Conservation (phyloP, 202 grass and related monocot species). For the Dendrocalamus latiflorus region DNA sequence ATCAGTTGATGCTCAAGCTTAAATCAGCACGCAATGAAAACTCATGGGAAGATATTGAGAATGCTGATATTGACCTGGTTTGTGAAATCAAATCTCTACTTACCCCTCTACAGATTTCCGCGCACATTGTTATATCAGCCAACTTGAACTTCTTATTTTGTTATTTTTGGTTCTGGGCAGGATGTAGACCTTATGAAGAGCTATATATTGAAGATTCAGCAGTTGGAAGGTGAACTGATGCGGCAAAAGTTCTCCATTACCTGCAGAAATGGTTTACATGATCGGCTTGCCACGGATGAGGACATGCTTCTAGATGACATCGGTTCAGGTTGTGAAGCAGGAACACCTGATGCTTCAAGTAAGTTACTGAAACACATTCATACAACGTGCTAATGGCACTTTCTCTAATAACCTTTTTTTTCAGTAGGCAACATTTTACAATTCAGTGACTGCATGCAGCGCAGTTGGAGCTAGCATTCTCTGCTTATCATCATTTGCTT, state of each 20-base stretch:
- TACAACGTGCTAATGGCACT: background rate
- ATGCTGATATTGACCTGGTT: slow-evolving; percentile 40
- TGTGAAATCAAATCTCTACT: too few relatives aligned
- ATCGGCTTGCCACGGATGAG: too few relatives aligned
- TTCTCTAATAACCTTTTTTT: background rate
- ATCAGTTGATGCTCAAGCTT: slow-evolving; percentile 70
- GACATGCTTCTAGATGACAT: too few relatives aligned
- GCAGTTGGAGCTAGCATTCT: background rate
- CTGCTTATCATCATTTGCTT: background rate
- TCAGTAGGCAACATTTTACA: background rate
- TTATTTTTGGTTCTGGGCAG: too few relatives aligned
- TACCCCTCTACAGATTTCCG: too few relatives aligned
- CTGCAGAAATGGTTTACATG: too few relatives aligned
- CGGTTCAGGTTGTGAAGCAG: slow-evolving; percentile 50
- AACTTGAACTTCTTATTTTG: too few relatives aligned
- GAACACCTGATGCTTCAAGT: slow-evolving; percentile 49
- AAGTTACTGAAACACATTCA: slow-evolving; percentile 21
- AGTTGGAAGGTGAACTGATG: too few relatives aligned
- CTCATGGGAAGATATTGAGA: slow-evolving; percentile 76
- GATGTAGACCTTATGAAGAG: too few relatives aligned
- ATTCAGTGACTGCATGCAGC: background rate
- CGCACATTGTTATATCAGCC: too few relatives aligned
- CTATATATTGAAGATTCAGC: too few relatives aligned
- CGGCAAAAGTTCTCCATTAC: too few relatives aligned
- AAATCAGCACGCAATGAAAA: slow-evolving; percentile 63